These are phyloP conservation scores for Sporisorium sorghi DNA, from an alignment of 1,284 basidiomycete genomes.

Conservation along the genomic window DNA sequence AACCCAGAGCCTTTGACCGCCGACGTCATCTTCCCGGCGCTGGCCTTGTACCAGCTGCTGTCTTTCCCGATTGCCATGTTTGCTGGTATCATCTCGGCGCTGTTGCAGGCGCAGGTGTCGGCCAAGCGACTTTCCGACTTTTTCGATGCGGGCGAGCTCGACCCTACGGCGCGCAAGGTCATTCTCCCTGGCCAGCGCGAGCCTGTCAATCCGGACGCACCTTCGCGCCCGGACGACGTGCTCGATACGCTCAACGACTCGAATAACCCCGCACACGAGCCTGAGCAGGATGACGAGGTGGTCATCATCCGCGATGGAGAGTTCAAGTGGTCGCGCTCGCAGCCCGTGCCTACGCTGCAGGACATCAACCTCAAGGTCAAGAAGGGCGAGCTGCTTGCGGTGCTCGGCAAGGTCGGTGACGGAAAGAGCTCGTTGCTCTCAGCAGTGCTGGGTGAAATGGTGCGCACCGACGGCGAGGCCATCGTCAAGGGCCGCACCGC, in stretches of 20 bases:
- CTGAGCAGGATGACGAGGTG: constrained; percentile 30
- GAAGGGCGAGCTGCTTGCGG: constrained; percentile 57
- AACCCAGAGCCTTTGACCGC: constrained; percentile 76
- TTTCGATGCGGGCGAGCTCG: constrained; percentile 76
- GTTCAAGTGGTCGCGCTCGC: constrained; percentile 76
- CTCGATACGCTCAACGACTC: constrained; percentile 28
- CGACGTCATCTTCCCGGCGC: constrained; percentile 71
- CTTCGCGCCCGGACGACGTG: constrained; percentile 35
- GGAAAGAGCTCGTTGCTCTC: constrained; percentile 65
- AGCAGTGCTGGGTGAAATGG: constrained; percentile 66
- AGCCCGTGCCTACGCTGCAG: constrained; percentile 53
- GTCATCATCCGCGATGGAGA: constrained; percentile 62
- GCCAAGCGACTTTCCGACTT: constrained; percentile 69
- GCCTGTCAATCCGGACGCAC: constrained; percentile 23
- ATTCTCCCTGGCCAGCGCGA: constrained; percentile 37
- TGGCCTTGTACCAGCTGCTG: constrained; percentile 72
- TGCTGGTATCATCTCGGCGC: constrained; percentile 64
- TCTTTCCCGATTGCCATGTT: constrained; percentile 80
- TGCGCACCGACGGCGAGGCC: constrained; percentile 52
- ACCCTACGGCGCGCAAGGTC: constrained; percentile 70
- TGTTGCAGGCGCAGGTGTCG: constrained; percentile 65
- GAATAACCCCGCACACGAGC: constrained; percentile 21
- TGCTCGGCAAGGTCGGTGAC: constrained; percentile 67
- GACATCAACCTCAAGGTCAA: constrained; percentile 57
- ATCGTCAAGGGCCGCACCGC: constrained; percentile 71